Evolutionary conservation across 2,329 filamentous ascomycete genomes (phyloP).

Genomic region (Colletotrichum musae): DNA sequence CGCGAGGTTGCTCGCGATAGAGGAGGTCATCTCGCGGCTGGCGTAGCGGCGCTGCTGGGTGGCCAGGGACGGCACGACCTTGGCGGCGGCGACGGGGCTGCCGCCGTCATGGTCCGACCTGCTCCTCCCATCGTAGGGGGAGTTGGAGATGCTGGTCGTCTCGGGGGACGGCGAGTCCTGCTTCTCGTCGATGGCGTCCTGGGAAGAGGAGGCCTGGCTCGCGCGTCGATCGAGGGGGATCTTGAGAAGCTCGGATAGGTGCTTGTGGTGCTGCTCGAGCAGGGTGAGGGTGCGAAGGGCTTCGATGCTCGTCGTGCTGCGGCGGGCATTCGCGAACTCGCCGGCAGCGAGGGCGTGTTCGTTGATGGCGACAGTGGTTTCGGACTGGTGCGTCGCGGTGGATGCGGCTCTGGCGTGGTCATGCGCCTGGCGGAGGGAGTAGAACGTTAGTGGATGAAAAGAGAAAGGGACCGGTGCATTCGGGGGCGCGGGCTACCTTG

Average conservation of each 20-base stretch:
- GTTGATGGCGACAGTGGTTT: constrained; percentile 86
- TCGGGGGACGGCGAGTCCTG: constrained; percentile 42
- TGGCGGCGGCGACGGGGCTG: constrained; percentile 45
- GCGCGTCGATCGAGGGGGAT: constrained; percentile 72
- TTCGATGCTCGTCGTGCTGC: constrained; percentile 76
- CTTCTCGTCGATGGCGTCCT: constrained; percentile 56
- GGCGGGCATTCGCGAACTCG: constrained; percentile 89
- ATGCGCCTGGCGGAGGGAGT: constrained; percentile 74
- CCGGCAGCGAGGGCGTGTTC: constrained; percentile 91
- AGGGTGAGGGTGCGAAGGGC: constrained; percentile 87
- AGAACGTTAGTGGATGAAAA: not conserved
- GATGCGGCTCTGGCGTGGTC: constrained; percentile 90
- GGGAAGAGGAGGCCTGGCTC: constrained; percentile 50
- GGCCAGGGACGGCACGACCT: constrained; percentile 46
- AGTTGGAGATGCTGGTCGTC: constrained; percentile 9
- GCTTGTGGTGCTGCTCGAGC: constrained; percentile 89
- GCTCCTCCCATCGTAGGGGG: constrained; percentile 42
- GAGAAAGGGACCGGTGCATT: constrained; percentile 44
- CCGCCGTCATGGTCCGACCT: constrained; percentile 39
- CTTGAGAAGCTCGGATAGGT: constrained; percentile 85
- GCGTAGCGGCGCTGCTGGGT: constrained; percentile 65
- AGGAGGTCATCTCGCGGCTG: constrained; percentile 81
- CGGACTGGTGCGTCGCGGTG: constrained; percentile 78
- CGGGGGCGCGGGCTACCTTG: constrained; percentile 62
- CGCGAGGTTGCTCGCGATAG: constrained; percentile 90